phyloP scores from a whole-genome alignment of 1,284 basidiomycete species.

The Papiliotrema terrestris region DNA sequence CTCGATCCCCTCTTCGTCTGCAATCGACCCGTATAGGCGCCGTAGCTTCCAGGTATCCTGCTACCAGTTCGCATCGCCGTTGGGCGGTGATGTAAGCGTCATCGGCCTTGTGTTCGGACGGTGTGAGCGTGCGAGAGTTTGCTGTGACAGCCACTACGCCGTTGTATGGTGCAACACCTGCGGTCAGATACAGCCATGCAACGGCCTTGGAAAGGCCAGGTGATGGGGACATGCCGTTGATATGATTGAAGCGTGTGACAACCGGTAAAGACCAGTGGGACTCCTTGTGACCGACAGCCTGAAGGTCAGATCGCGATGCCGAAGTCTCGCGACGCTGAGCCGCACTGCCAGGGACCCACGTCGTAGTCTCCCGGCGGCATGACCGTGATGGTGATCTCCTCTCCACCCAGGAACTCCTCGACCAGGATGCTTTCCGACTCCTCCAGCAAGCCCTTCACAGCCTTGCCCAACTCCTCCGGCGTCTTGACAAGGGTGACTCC shows the following conservation, averaged over 20 bases:
- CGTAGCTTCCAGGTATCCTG: conserved; percentile 9
- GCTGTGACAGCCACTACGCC: conserved; percentile 30
- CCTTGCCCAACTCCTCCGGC: conserved; percentile 12
- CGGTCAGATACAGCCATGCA: background rate
- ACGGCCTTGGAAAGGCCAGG: background rate
- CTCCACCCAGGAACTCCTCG: conserved; percentile 28
- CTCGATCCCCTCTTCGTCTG: conserved; percentile 11
- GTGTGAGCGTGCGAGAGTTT: conserved; percentile 26
- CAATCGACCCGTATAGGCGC: conserved; percentile 29
- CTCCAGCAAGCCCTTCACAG: conserved; percentile 12
- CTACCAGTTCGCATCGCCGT: conserved; percentile 20
- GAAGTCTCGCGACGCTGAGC: background rate
- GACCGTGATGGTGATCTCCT: conserved; percentile 38
- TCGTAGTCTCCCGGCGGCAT: conserved; percentile 36
- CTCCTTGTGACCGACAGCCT: conserved; percentile 18
- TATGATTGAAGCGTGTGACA: conserved; percentile 30
- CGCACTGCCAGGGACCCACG: too few species aligned
- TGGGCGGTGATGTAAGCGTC: conserved; percentile 18
- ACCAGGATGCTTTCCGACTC: conserved; percentile 28
- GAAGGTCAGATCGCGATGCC: background rate
- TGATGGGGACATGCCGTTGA: conserved; percentile 15
- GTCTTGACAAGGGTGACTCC: conserved; percentile 22
- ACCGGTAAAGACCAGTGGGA: conserved; percentile 31
- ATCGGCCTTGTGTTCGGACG: conserved; percentile 17
- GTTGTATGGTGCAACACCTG: conserved; percentile 35